A percentile compares a stretch with the other conserved stretches of the same genome.
phyloP scores from a whole-genome alignment of 176 grass and related monocot species.

The Oropetium thomaeum region DNA sequence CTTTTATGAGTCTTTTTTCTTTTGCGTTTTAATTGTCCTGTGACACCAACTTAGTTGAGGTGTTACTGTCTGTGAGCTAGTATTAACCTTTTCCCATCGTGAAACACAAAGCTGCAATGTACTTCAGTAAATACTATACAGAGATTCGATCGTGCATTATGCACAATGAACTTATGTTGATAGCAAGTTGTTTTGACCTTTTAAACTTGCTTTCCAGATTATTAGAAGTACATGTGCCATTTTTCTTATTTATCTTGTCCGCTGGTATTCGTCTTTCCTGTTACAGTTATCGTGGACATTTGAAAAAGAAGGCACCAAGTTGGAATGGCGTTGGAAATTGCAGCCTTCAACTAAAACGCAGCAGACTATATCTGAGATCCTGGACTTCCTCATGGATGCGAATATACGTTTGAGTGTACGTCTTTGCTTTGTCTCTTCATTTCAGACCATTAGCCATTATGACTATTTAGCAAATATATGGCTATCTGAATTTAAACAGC shows the following conservation, averaged over 20 bases:
- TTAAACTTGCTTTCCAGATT: background rate
- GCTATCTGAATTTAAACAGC: background rate
- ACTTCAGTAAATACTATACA: background rate
- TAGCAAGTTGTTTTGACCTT: background rate
- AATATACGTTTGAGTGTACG: slow-evolving; percentile 95
- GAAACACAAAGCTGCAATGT: background rate
- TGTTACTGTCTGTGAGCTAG: background rate
- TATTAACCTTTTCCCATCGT: background rate
- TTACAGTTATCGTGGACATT: slow-evolving; percentile 85
- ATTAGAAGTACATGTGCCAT: background rate
- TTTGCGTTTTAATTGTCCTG: slow-evolving; percentile 9
- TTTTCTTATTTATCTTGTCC: background rate
- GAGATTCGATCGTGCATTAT: background rate
- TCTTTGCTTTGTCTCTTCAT: background rate
- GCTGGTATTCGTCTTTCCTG: background rate
- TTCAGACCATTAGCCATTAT: background rate
- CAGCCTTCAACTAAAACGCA: slow-evolving; percentile 61
- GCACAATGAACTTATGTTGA: background rate
- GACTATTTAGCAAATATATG: background rate
- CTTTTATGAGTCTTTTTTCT: background rate
- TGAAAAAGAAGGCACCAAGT: slow-evolving; percentile 77
- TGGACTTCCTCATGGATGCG: slow-evolving; percentile 94
- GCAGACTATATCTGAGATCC: slow-evolving; percentile 61
- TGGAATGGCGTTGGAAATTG: slow-evolving; percentile 97
- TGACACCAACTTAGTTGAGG: background rate